These are phyloP conservation scores for Verticillium alfalfae DNA, from an alignment of 2,329 filamentous ascomycete genomes.

Conservation along the genomic window DNA sequence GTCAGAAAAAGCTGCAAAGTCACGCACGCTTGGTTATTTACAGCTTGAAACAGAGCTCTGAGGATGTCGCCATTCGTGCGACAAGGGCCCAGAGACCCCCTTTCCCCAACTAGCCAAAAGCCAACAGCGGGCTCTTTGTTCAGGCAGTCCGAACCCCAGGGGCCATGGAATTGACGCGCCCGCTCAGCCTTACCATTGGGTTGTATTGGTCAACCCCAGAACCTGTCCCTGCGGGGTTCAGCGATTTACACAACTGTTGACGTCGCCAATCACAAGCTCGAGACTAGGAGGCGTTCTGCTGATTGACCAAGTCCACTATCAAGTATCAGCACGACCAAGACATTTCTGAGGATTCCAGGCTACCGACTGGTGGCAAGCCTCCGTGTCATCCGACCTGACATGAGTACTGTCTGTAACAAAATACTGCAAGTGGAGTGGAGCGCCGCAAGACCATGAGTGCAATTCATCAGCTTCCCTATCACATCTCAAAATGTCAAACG, in stretches of 20 bases:
- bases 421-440: neutral
- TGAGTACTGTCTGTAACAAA: neutral
- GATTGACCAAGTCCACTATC: neutral
- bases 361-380: neutral
- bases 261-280: neutral
- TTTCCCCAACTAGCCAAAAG: neutral
- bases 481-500: neutral
- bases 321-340: neutral
- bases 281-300: neutral
- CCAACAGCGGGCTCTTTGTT: neutral
- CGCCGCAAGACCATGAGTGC: neutral
- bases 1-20: neutral
- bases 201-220: neutral
- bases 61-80: neutral
- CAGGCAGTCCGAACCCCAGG: neutral
- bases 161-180: neutral
- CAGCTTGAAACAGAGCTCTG: neutral
- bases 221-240: neutral
- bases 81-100: neutral
- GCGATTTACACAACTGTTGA: neutral
- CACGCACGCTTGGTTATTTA: neutral
- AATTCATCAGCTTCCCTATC: neutral
- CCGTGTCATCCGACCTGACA: neutral
- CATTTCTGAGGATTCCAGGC: neutral
- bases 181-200: conserved; percentile 2